These are phyloP conservation scores for Saccharomyces hybrid DNA, from an alignment of 1,139 yeast genomes.

Conservation along the genomic window DNA sequence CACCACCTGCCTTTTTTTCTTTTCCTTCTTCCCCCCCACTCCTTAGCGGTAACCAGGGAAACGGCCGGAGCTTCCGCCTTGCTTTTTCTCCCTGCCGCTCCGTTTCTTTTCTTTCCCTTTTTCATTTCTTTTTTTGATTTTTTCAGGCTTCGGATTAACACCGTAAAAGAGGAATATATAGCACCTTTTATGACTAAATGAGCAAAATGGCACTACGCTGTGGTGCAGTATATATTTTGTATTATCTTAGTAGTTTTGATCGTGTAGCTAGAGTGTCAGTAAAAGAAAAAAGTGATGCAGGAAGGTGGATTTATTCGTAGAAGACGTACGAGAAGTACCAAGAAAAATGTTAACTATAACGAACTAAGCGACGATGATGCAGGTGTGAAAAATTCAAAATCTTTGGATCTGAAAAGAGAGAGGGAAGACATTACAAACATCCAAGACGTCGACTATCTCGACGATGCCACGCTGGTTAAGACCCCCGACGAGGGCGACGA, in stretches of 20 bases:
- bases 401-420: conserved; percentile 4
- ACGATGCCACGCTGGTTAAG: conserved; percentile 3
- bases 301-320: conserved; percentile 29
- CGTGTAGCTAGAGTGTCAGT: not conserved
- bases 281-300: conserved; percentile 10
- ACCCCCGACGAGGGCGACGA: conserved; percentile 11
- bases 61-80: not conserved
- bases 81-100: not conserved
- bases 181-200: not conserved
- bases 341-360: conserved; percentile 17
- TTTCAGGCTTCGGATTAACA: not conserved
- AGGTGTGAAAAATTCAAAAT: conserved; percentile 1
- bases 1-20: not conserved
- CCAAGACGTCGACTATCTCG: conserved; percentile 4
- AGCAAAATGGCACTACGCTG: not conserved
- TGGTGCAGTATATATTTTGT: no score
- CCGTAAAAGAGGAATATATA: not conserved
- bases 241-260: not conserved
- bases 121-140: not conserved
- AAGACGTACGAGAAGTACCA: conserved; percentile 15
- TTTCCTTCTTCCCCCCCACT: not conserved
- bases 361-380: conserved; percentile 14
- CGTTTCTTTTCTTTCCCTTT: not conserved
- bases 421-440: conserved; percentile 27
- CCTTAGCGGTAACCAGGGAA: not conserved